Evolutionary conservation across 768 basidiomycete species (phyloP), one percentile per base, ranked within the genome.

Genomic region (Psilocybe sp.): DNA sequence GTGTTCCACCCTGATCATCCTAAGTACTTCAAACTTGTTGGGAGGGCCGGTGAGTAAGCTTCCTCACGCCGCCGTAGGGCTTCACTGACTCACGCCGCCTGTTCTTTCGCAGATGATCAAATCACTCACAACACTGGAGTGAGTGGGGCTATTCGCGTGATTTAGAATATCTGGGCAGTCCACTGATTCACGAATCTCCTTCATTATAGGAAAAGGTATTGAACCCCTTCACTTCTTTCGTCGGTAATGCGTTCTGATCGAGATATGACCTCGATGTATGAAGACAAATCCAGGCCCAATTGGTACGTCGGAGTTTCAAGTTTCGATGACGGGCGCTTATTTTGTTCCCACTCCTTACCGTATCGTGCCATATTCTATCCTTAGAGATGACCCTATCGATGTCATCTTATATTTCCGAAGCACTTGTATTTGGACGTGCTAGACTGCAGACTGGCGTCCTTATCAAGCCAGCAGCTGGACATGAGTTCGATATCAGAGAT

Each of bases 271-370:
- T 36, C 14, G 16, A 20, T 37, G 16, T 12, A 7, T 20, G 15
- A 19, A 50, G 49, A 50, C 49, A 28, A 50, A 50, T 23, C 49
- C 49, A 28, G 36, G 15, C 6, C 49, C 49, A 15, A 50, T 50
- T 16, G 49, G 49, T 50, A 16, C 5, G 20, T 28, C 23, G 23
- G 23, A 28, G 23, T 28, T 28, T 28, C 23, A 28, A 28, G 7
- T 28, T 28, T 7, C 3, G 23, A 28, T 28, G 23, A 28, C 23
- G 23, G 23, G 23, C 23, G 23, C 23, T 28, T 28, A 28, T 16
- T 18, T 16, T 20, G 14, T 11, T 28, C 4, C 16, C 40, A 5
- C 1, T 18, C 1, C 28, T 40, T 37, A 18, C 11, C n/a, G 4
- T 9, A 10, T 40, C 10, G 41, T 13, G 8, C 9, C 1, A 19